phyloP scores from a whole-genome alignment of 345 rosid genomes.

The Sonneratia caseolaris region DNA sequence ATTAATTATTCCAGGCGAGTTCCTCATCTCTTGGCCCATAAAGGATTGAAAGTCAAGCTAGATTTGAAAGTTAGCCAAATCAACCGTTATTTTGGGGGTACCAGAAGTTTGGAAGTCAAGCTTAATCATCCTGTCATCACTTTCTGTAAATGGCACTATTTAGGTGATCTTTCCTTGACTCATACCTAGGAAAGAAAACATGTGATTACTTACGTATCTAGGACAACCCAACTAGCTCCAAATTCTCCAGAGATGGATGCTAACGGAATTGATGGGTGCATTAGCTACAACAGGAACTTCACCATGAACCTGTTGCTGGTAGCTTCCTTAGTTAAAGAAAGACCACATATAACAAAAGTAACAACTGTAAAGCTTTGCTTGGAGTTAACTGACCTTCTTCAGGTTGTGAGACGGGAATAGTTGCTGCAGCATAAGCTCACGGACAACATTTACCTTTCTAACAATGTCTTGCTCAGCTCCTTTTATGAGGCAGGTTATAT shows the following conservation, averaged over 20 bases:
- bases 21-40: no score
- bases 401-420: conserved; percentile 17
- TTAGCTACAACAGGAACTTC: conserved; percentile 20
- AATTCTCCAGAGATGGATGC: conserved; percentile 20
- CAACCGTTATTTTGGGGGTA: background rate
- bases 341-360: background rate
- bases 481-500: background rate
- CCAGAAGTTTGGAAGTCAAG: background rate
- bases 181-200: background rate
- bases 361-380: background rate
- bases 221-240: conserved; percentile 27
- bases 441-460: conserved; percentile 13
- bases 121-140: background rate
- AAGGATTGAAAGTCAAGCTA: no score
- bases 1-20: no score
- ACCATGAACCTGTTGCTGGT: conserved; percentile 15
- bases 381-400: conserved; percentile 9
- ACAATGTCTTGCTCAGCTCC: conserved; percentile 8
- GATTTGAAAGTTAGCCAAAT: background rate
- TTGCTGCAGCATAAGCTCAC: conserved; percentile 21
- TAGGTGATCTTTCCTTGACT: background rate
- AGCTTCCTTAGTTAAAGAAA: background rate
- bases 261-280: conserved; percentile 21
- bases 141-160: background rate
- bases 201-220: conserved; percentile 20